A percentile compares a stretch with the other conserved stretches of the same genome.
phyloP scores from a whole-genome alignment of 805 yeast genomes.

The Lipomyces mesembrius region DNA sequence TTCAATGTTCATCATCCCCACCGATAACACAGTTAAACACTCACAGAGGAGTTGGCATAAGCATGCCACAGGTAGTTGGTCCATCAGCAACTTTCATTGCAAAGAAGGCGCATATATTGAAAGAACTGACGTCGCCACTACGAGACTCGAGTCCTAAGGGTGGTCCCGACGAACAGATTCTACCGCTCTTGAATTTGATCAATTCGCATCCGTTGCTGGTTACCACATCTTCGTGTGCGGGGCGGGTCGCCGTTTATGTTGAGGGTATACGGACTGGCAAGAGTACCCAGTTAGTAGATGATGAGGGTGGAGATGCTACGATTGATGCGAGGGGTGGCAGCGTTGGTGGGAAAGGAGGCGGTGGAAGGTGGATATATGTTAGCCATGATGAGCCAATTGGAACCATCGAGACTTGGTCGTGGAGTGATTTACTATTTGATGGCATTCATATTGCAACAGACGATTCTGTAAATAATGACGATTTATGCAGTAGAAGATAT shows the following conservation, averaged over 20 bases:
- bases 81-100: constrained; percentile 14
- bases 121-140: constrained; percentile 23
- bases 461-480: not conserved
- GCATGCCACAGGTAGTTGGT: not conserved
- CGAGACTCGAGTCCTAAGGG: constrained; percentile 85
- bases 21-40: too few species aligned
- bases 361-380: constrained; percentile 83
- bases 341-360: constrained; percentile 83
- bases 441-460: constrained; percentile 37
- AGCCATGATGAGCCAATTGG: constrained; percentile 59
- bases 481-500: constrained; percentile 41
- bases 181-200: constrained; percentile 72
- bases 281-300: constrained; percentile 11
- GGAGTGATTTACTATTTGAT: constrained; percentile 43
- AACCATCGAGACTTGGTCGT: constrained; percentile 3
- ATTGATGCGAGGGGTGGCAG: constrained; percentile 14
- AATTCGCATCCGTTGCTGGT: constrained; percentile 70
- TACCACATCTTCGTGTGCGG: constrained; percentile 88
- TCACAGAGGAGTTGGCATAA: not conserved
- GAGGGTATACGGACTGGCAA: constrained; percentile 64
- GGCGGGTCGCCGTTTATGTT: constrained; percentile 78
- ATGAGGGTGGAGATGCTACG: constrained; percentile 4
- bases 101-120: constrained; percentile 23
- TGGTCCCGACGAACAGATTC: constrained; percentile 71
- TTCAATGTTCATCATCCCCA: not conserved